These are phyloP conservation scores for Volvox africanus DNA, from an alignment of 139 green algal genomes.

Conservation along the genomic window DNA sequence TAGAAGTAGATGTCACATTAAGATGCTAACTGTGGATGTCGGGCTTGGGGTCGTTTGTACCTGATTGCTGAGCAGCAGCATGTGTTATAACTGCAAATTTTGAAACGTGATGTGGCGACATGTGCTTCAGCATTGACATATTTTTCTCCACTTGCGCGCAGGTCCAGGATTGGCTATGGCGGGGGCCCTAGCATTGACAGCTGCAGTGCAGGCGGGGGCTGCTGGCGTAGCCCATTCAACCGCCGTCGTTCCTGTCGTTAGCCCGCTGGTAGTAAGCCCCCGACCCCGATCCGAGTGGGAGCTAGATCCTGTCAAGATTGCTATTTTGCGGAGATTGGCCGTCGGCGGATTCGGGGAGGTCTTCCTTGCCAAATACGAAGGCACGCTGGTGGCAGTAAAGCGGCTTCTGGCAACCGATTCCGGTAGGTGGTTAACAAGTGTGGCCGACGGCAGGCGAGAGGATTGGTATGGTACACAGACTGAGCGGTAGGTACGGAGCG, in stretches of 20 bases:
- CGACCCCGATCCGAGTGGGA: constrained; percentile 63
- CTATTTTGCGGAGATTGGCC: constrained; percentile 60
- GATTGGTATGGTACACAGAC: too few relatives aligned
- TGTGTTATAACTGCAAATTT: too few relatives aligned
- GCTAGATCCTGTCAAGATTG: constrained; percentile 61
- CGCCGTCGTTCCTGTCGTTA: not conserved
- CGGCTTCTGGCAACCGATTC: constrained; percentile 67
- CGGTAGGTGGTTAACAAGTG: not conserved
- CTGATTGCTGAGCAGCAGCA: too few relatives aligned
- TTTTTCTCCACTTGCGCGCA: not conserved
- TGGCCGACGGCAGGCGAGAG: too few relatives aligned
- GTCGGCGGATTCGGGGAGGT: constrained; percentile 78
- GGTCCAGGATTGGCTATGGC: not conserved
- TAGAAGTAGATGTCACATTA: too few relatives aligned
- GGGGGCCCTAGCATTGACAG: not conserved
- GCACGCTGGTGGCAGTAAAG: constrained; percentile 80
- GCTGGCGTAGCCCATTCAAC: not conserved
- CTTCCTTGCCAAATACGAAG: constrained; percentile 78
- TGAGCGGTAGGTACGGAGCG: too few relatives aligned
- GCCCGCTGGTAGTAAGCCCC: not conserved
- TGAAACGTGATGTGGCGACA: too few relatives aligned
- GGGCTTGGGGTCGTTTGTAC: too few relatives aligned
- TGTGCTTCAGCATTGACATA: too few relatives aligned
- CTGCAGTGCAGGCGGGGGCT: not conserved
- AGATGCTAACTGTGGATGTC: too few relatives aligned